Evolutionary conservation across 805 yeast genomes (phyloP), one percentile per base, ranked within the genome.

Genomic region (Pichia membranifaciens): DNA sequence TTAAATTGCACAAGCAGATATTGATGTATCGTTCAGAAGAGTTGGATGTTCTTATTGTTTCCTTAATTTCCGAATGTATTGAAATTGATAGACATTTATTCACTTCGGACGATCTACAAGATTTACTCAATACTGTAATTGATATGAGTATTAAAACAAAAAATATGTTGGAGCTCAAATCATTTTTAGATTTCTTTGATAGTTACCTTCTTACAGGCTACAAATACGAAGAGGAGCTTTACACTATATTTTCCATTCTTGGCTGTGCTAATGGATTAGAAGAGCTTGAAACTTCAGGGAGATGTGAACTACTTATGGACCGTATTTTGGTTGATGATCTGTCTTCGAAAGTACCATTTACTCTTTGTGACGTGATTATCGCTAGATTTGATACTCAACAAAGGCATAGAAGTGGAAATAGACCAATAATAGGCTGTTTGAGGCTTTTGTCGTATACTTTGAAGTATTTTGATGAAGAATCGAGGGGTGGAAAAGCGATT

Each of bases 341-440:
- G 9, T 43, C 60, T 2, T 45, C 38, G 13, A 35, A 45, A 4
- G 36, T 58, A 2, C 37, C 61, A 13, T 25, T 45, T 1, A 45
- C 38, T 6, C 20, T 55, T 5, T 57, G 61, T 29, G 57, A 59
- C 41, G 53, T 57, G 6, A 43, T 60, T 9, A 25, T 48, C 9
- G 45, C 44, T 22, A 49, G 51, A 23, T 47, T 32, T 15, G 18
- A 32, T 28, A 41, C 38, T 17, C 38, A 22, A 13, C 33, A 31
- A 21, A 32, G 25, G 25, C 45, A 46, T 32, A 44, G 48, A 35
- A 21, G 17, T 9, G 43, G 50, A 8, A 52, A 53, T 40, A 49
- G 47, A 17, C 31, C 54, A 1, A 49, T 54, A 8, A 20, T 54
- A 5, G 64, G 62, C 6, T 54, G 61, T 38, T 45, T 58, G 8